Percentiles rank a stretch among this genome's conserved stretches.
Conservation (phyloP, 2,329 filamentous ascomycete genomes). For the Fusarium nelsonii region DNA sequence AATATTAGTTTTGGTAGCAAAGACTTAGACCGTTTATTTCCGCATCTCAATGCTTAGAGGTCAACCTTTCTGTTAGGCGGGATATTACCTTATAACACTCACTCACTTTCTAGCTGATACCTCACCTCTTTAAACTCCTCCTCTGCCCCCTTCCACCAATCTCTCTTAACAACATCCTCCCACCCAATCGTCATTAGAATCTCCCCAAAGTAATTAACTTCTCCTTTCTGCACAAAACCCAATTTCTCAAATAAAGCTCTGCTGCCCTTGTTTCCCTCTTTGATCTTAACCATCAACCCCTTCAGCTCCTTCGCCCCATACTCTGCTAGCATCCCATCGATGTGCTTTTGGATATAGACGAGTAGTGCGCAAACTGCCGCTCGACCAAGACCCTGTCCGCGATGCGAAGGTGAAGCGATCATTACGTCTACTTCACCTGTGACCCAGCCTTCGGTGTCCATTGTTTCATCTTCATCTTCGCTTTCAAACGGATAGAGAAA, state of each 20-base stretch:
- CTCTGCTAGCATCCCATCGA: conserved; percentile 65
- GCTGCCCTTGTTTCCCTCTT: conserved; percentile 66
- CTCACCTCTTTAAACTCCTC: conserved; percentile 41
- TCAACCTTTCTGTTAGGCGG: no score
- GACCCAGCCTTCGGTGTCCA: conserved; percentile 42
- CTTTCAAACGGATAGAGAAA: conserved; percentile 76
- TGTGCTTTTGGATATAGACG: conserved; percentile 71
- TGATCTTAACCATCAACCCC: conserved; percentile 68
- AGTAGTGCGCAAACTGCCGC: conserved; percentile 77
- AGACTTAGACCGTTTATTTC: no score
- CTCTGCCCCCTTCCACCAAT: conserved; percentile 42
- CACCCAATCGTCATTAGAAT: conserved; percentile 62
- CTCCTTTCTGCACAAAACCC: conserved; percentile 65
- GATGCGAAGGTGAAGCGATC: conserved; percentile 73
- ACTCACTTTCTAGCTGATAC: conserved; percentile 32
- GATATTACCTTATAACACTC: background rate
- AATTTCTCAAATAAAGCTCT: conserved; percentile 64
- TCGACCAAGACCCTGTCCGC: conserved; percentile 73
- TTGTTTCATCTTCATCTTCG: conserved; percentile 56
- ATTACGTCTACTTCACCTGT: conserved; percentile 88
- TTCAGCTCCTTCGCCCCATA: conserved; percentile 49
- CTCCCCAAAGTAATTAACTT: conserved; percentile 71
- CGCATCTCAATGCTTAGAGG: no score
- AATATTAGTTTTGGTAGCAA: background rate
- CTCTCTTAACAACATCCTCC: conserved; percentile 41